Base-by-base conservation (phyloP, 345 rosid species). In the Hibiscus trionum region DNA sequence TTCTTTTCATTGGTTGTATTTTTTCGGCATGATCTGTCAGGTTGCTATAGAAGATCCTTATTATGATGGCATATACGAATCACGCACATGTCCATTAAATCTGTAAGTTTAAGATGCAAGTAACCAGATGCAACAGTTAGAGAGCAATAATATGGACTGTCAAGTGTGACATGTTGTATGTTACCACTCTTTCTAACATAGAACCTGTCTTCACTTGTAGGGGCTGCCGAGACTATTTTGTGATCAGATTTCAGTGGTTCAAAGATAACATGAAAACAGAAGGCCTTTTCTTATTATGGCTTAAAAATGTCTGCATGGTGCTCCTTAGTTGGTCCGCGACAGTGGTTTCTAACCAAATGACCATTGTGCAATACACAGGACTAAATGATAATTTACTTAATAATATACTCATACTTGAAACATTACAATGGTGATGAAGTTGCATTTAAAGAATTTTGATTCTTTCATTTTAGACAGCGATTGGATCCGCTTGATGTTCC, bases 251-350 rank as follows among this genome's bases (percentile, higher is more conserved):
- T 69, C 52, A 53, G 50, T 66, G 71, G 75, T 71, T 81, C 72
- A 61, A 72, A 58, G 70, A 77, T 63, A 77, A 46, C 27, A n/a
- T 57, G 84, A 81, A 79, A 78, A 75, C 67, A 67, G 75, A 71
- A 74, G 63, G 74, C 70, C 75, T 49, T 70, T 76, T 58, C 70
- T 63, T 52, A 17, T 58, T 21, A 9, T 65, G 49, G 11, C 61
- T 53, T 69, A 50, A 49, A 71, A 63, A 62, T 17, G 72, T 74
- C 26, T 62, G 52, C 68, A 42, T 26, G 29, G 29, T 57, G 57
- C 62, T 79, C 58, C 73, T 76, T 72, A 49, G 61, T 49, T 59
- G 76, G 72, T 75, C 70, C 35, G 15, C 16, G n/a, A 14, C 56
- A 24, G 29, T 27, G 61, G 60, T 46, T 76, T 80, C 61, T 71